These are phyloP conservation scores for Marasmius oreades DNA, from an alignment of 1,284 basidiomycete species.

Conservation along the genomic window DNA sequence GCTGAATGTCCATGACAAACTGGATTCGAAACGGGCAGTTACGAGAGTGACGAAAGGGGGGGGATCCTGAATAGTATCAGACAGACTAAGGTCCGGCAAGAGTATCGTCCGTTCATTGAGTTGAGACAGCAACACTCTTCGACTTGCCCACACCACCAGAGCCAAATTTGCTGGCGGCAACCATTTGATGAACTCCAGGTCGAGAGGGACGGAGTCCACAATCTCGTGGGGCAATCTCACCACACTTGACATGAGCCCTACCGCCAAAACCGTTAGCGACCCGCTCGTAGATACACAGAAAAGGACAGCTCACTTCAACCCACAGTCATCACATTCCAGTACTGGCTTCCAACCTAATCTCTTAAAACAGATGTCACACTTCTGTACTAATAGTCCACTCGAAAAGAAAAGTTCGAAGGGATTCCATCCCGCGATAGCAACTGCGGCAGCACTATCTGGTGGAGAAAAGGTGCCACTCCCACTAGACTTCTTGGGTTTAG, in stretches of 20 bases:
- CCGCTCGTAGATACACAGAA: slow-evolving; percentile 5
- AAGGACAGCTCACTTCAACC: slow-evolving; percentile 47
- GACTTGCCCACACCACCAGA: background rate
- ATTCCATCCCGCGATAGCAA: slow-evolving; percentile 52
- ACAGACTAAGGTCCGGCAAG: too few species aligned
- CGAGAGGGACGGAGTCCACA: slow-evolving; percentile 56
- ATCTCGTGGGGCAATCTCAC: slow-evolving; percentile 73
- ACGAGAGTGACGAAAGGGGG: too few species aligned
- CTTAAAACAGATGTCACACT: slow-evolving; percentile 82
- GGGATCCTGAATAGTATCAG: too few species aligned
- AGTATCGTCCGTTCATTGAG: background rate
- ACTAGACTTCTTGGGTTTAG: slow-evolving; percentile 44
- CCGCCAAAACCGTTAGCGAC: slow-evolving; percentile 15
- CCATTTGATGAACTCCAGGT: slow-evolving; percentile 23
- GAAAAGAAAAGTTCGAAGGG: slow-evolving; percentile 77
- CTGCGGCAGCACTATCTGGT: slow-evolving; percentile 14
- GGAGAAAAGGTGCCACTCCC: slow-evolving; percentile 31
- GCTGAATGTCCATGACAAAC: too few species aligned
- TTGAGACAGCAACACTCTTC: background rate
- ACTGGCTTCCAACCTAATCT: slow-evolving; percentile 82
- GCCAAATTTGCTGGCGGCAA: background rate
- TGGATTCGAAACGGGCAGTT: too few species aligned
- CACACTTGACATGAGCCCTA: slow-evolving; percentile 81
- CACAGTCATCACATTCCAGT: slow-evolving; percentile 88
- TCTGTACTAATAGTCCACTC: slow-evolving; percentile 62